A percentile compares a stretch with the other conserved stretches of the same genome.
These are phyloP conservation scores for Pleurostoma richardsiae DNA, from an alignment of 2,329 filamentous ascomycete species.

Conservation along the genomic window DNA sequence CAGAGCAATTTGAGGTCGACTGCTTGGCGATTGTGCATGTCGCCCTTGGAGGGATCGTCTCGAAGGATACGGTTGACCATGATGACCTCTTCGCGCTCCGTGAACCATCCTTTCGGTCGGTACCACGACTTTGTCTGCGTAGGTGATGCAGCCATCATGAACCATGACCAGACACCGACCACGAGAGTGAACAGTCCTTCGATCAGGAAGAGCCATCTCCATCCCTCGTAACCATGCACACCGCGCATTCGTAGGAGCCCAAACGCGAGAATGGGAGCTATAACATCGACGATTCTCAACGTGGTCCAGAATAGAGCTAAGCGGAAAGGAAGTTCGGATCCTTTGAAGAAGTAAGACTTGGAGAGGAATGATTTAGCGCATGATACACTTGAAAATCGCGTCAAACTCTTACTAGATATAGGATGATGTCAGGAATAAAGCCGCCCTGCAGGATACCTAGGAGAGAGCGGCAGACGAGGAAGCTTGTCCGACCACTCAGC, in stretches of 20 bases:
- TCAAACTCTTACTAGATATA: slow-evolving; percentile 16
- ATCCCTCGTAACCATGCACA: slow-evolving; percentile 22
- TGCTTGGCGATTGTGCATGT: slow-evolving; percentile 54
- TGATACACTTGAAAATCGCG: neutral
- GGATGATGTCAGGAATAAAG: slow-evolving; percentile 26
- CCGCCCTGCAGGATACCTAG: slow-evolving; percentile 27
- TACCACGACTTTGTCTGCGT: slow-evolving; percentile 38
- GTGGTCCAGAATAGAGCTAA: slow-evolving; percentile 27
- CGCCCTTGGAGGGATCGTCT: slow-evolving; percentile 52
- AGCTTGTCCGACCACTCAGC: slow-evolving; percentile 18
- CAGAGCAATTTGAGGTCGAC: slow-evolving; percentile 42
- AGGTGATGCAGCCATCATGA: slow-evolving; percentile 38
- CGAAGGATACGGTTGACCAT: slow-evolving; percentile 52
- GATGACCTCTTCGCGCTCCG: slow-evolving; percentile 43
- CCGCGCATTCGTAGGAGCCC: slow-evolving; percentile 26
- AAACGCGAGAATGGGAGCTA: slow-evolving; percentile 25
- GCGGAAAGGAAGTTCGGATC: slow-evolving; percentile 23
- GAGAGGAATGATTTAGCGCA: neutral
- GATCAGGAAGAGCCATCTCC: slow-evolving; percentile 45
- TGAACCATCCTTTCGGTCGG: slow-evolving; percentile 47
- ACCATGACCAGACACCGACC: slow-evolving; percentile 36
- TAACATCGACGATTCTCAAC: slow-evolving; percentile 20
- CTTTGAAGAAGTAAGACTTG: slow-evolving; percentile 25
- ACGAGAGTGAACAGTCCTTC: slow-evolving; percentile 43
- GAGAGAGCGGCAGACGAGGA: slow-evolving; percentile 21